Evolutionary conservation across 2,329 filamentous ascomycete genomes (phyloP), one percentile per base, ranked within the genome.

Genomic region (Fusarium cyanostomum): DNA sequence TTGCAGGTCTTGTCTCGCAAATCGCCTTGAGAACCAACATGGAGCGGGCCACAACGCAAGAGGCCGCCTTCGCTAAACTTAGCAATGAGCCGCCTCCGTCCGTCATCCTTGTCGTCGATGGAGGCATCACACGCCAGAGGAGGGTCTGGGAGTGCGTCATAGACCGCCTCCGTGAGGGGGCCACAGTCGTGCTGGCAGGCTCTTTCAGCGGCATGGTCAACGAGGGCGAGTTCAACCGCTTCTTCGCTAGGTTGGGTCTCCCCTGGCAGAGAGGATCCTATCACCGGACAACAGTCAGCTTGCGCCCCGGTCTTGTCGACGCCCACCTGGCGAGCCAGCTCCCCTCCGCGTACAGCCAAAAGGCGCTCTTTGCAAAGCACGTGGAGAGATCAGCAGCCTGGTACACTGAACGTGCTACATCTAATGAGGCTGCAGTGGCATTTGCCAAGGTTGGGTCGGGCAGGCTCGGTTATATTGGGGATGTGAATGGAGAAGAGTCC

Each of bases 191-290:
- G 8, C 13, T 62, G 4, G 35, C 50, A 13, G 50, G 51, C 1
- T 39, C 7, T 42, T 62, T 59, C 35, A 52, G 55, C 26, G 16
- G 28, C 28, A 21, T 10, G 34, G 35, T 55, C 2, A 18, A 10
- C 15, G n/a, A 15, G 10, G 37, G 45, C 30, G 15, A 59, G 34
- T 52, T 62, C 27, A 37, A 42, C n/a, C 44, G 41, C 30, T 44
- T 62, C 18, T 62, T 62, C 21, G 50, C 51, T 34, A 50, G 15
- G 41, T 4, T 62, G 6, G 59, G 59, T 27, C 55, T 62, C 8
- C 59, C 54, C 21, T 62, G 54, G 58, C 27, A 38, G 54, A 45
- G 28, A 39, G 54, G 54, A 59, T 52, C 45, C 6, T 49, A 52
- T 21, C 1, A 31, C 4, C 21, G 41, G 15, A 13, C 38, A 24